These are phyloP conservation scores for Aspergillus uvarum DNA, from an alignment of 2,329 filamentous ascomycete genomes.

Conservation along the genomic window DNA sequence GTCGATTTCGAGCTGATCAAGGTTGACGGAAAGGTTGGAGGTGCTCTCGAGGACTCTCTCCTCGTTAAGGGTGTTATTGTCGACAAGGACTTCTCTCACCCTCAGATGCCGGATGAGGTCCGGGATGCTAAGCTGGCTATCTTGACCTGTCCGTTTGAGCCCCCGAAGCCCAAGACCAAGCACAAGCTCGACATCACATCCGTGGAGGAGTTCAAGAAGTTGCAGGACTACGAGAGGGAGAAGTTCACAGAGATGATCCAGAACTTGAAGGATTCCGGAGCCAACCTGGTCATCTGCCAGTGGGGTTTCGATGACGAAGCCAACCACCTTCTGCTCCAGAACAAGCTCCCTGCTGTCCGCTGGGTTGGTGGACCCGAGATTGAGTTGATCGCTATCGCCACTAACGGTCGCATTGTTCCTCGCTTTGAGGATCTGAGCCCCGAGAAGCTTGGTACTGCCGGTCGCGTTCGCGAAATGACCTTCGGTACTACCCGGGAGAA, in stretches of 20 bases:
- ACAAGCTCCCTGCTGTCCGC: conserved; percentile 89
- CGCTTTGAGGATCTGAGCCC: conserved; percentile 91
- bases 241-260: conserved; percentile 99
- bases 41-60: conserved; percentile 85
- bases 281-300: conserved; percentile 97
- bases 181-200: conserved; percentile 97
- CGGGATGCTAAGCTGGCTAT: conserved; percentile 96
- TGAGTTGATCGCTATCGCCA: conserved; percentile 96
- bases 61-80: conserved; percentile 97
- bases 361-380: conserved; percentile 99
- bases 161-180: conserved; percentile 99
- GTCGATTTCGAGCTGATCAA: conserved; percentile 99
- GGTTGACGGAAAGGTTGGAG: conserved; percentile 97
- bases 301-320: conserved; percentile 99
- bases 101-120: conserved; percentile 97
- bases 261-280: conserved; percentile 95
- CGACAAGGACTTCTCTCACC: conserved; percentile 99
- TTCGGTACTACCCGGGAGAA: conserved; percentile 98
- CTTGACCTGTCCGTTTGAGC: conserved; percentile 95
- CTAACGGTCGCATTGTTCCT: conserved; percentile 95
- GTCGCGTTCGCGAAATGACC: conserved; percentile 87
- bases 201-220: conserved; percentile 97
- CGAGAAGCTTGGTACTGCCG: conserved; percentile 87
- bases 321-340: conserved; percentile 94
- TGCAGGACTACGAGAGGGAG: conserved; percentile 91